These are phyloP conservation scores for Yamadazyma olivae DNA, from an alignment of 805 yeast species.

Conservation along the genomic window DNA sequence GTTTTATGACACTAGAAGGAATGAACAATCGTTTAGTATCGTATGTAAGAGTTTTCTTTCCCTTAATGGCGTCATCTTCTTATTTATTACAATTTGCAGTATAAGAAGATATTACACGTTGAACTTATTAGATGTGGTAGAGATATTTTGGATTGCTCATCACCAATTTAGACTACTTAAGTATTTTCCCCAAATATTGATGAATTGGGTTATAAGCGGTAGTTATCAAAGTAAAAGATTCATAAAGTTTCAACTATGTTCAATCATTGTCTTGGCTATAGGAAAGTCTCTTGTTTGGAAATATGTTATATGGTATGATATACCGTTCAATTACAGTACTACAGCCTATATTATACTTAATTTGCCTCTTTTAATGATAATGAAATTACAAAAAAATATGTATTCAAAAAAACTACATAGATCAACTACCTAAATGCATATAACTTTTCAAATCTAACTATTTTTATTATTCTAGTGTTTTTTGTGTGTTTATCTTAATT, in stretches of 20 bases:
- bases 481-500: no score
- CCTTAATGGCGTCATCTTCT: slow-evolving; percentile 1
- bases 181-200: slow-evolving; percentile 38
- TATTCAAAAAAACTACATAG: neutral
- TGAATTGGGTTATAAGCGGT: slow-evolving; percentile 25
- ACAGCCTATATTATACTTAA: slow-evolving; percentile 2
- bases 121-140: slow-evolving; percentile 36
- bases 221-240: slow-evolving; percentile 1
- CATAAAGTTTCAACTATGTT: slow-evolving; percentile 6
- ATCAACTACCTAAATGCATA: no score
- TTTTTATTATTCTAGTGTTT: no score
- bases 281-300: slow-evolving; percentile 7
- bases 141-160: slow-evolving; percentile 37
- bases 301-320: slow-evolving; percentile 13
- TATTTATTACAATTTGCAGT: slow-evolving; percentile 9
- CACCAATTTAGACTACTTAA: slow-evolving; percentile 20
- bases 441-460: no score
- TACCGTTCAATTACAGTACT: slow-evolving; percentile 19
- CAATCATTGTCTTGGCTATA: slow-evolving; percentile 4
- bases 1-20: slow-evolving; percentile 4
- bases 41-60: slow-evolving; percentile 1
- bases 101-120: slow-evolving; percentile 1
- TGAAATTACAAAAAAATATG: slow-evolving; percentile 6
- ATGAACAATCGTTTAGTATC: slow-evolving; percentile 9
- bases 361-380: slow-evolving; percentile 4